Evolutionary conservation across 2,329 filamentous ascomycete species (phyloP), one percentile per base, ranked within the genome.

Genomic region (Coniochaeta sp.): DNA sequence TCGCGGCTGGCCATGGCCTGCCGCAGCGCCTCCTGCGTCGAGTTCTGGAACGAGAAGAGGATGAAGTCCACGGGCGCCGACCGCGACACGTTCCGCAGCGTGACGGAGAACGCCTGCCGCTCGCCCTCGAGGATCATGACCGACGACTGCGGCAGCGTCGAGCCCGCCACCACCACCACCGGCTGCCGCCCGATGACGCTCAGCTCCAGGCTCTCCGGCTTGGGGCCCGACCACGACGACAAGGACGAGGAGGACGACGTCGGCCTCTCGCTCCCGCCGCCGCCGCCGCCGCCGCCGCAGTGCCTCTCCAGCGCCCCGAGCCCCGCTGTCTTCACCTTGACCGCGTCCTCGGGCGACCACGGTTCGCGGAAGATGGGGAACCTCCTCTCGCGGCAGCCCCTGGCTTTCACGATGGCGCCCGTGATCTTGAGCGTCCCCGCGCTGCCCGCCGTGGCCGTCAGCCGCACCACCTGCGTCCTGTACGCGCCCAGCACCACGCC

Each of bases 71-170:
- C 90, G 1, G 90, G 80, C 1, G 89, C 92, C 0, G 80, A 77
- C 7, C 70, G 65, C 0, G 91, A 95, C 9, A 85, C 78, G 65
- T 99, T 99, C 65, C 89, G 84, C 16, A 98, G 76, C 0, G 89
- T 93, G 17, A 97, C 81, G 0, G 84, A 88, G 69, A 98, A 96
- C 0, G 79, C 78, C 66, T 87, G 88, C 24, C 83, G 84, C 73
- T 99, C 93, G 50, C 95, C 95, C 75, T 98, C 93, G 6, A 99
- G 79, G 12, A 99, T 82, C 92, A 96, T 97, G 38, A 96, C 78
- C 10, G 91, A 90, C 24, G 89, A 90, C 68, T 97, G 93, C 0
- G 89, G 85, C 1, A 97, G 80, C 14, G 89, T 91, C 3, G 88
- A 89, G 8, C 87, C 87, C 68, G 90, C 88, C 22, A 97, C 81